Evolutionary conservation across 495 filamentous ascomycete species (phyloP), one percentile per base, ranked within the genome.

Genomic region (Xylaria telfairii): DNA sequence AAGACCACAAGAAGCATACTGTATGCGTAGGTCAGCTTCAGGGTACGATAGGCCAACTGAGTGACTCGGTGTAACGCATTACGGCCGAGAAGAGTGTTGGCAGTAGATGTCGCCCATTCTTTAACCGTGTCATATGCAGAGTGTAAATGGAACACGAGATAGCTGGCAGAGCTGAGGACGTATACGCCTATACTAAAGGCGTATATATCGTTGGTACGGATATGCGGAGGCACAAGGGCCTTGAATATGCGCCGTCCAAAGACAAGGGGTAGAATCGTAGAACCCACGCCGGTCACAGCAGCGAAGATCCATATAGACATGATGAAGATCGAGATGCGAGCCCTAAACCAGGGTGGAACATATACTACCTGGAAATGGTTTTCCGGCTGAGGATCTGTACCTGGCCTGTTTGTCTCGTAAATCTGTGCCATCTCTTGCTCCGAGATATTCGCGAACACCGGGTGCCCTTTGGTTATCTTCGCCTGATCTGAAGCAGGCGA

Each of bases 281-380:
- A 87, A 74, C 90, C 88, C 73, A 97, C 88, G n/a, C 96, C 96
- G 1, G 93, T 97, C n/a, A 90, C 85, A 13, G 95, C 95, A 10
- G 96, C 94, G 81, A 98, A 98, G 19, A 93, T 68, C 96, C 96
- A 99, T 74, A 99, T 93, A 49, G 90, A 87, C 70, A 96, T 77
- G 72, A 98, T 93, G 79, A 99, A 97, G 24, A 92, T 81, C 62
- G 89, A 92, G 74, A 98, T 90, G 42, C 96, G 90, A 26, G 89
- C 73, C 30, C 90, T 87, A 81, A 99, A 98, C 77, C 85, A 86
- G 0, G 96, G 95, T 19, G 96, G 96, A 37, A 97, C 87, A 80
- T 98, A 99, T 64, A 97, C 91, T 74, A 91, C 88, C 65, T 92
- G 89, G 77, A 93, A 96, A 76, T 91, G 86, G 21, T 86, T 82